A percentile compares a stretch with the other conserved stretches of the same genome.
Evolutionary conservation across 495 filamentous ascomycete species (phyloP).

Genomic region (Recurvomyces mirabilis): DNA sequence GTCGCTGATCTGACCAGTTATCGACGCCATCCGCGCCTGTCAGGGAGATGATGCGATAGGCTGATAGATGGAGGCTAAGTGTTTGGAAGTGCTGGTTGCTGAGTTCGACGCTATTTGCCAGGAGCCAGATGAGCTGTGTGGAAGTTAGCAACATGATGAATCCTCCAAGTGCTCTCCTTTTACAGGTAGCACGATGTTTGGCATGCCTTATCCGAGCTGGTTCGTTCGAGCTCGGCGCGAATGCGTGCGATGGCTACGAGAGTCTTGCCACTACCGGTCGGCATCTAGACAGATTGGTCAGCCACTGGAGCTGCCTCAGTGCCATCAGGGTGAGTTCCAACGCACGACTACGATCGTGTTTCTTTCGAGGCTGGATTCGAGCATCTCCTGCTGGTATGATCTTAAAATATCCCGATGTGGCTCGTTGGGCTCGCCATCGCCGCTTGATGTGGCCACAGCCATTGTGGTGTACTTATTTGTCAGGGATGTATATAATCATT

Average conservation of each 20-base stretch:
- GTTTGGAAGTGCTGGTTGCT: constrained; percentile 61
- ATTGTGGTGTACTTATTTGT: too few relatives aligned
- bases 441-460: too few relatives aligned
- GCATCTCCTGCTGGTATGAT: constrained; percentile 84
- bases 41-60: constrained; percentile 51
- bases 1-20: constrained; percentile 56
- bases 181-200: too few relatives aligned
- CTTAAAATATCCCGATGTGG: constrained; percentile 42
- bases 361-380: constrained; percentile 61
- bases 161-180: too few relatives aligned
- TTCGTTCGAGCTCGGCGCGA: constrained; percentile 56
- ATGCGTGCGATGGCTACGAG: constrained; percentile 76
- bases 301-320: background rate
- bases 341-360: constrained; percentile 79
- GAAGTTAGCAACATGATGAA: too few relatives aligned
- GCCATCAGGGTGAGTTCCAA: constrained; percentile 40
- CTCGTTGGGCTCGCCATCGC: too few relatives aligned
- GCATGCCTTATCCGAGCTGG: too few relatives aligned
- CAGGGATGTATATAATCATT: too few relatives aligned
- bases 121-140: constrained; percentile 68
- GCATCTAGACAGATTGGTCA: constrained; percentile 60
- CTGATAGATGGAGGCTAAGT: constrained; percentile 50
- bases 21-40: constrained; percentile 60
- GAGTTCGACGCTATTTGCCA: constrained; percentile 66
- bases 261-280: constrained; percentile 88